Base-by-base conservation (phyloP, 1,139 yeast genomes). In the Pichia sp. region DNA sequence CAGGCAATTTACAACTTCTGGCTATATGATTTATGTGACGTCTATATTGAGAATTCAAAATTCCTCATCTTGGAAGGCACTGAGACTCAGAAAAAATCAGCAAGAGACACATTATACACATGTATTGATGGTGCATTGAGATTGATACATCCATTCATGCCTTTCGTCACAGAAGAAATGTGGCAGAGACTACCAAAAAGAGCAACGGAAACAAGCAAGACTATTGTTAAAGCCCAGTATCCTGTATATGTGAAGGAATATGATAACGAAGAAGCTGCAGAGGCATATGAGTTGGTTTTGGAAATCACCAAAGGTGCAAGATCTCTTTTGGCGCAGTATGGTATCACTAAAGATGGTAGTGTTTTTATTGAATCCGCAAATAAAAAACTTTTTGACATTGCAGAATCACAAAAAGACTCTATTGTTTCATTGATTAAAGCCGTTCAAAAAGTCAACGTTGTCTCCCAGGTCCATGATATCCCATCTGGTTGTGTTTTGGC, bases 171-270 rank as follows among this genome's bases (percentile, higher is more conserved):
- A 48, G 99, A 93, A 73, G 99, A 93, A 76, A 81, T 93, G 87
- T 93, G 97, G 98, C 99, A 93, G 74, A 88, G 98, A 73, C 75
- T 93, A 66, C 98, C 99, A 62, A 85, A 88, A 66, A 83, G 97
- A 68, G 80, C 82, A 21, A 74, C 83, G 50, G 96, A 88, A 65
- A 70, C 70, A 18, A 75, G 87, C 23, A 74, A 72, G 48, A 80
- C 96, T n/a, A 88, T 93, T 66, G 82, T 83, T 52, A 80, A 82
- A 66, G 96, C 97, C 45, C 64, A 75, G 51, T 93, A 83, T 74
- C 99, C 99, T 54, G 78, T 72, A 53, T 87, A 76, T 70, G 74
- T 74, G 52, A 64, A 74, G 48, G 79, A 79, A 55, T 86, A 80
- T 60, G 83, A 81, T 65, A 82, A 90, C 64, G 73, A 67, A 43